Conservation (phyloP, 805 yeast genomes). For the Lachancea meyersii region DNA sequence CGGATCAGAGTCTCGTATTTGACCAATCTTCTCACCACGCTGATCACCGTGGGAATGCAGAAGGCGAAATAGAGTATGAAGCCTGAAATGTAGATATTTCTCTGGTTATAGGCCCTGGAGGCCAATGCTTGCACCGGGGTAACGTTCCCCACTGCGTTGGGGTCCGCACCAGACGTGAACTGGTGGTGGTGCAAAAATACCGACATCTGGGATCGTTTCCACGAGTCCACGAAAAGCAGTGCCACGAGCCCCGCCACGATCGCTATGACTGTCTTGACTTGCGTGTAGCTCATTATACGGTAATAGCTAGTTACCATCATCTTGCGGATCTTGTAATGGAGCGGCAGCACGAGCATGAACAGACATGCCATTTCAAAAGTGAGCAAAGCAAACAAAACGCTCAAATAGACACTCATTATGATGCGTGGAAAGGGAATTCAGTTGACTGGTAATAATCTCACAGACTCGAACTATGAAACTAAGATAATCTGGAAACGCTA, state of each 20-base stretch:
- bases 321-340: slow-evolving; percentile 45
- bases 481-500: too few relatives aligned
- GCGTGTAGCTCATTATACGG: slow-evolving; percentile 32
- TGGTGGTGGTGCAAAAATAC: slow-evolving; percentile 24
- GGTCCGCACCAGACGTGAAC: slow-evolving; percentile 21
- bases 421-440: neutral
- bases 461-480: too few relatives aligned
- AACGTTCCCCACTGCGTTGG: slow-evolving; percentile 21
- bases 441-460: too few relatives aligned
- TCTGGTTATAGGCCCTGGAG: slow-evolving; percentile 54
- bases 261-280: slow-evolving; percentile 40
- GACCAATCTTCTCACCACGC: slow-evolving; percentile 47
- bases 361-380: slow-evolving; percentile 47
- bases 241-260: slow-evolving; percentile 41
- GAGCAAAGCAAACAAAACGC: slow-evolving; percentile 40
- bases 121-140: slow-evolving; percentile 49
- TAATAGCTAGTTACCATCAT: slow-evolving; percentile 37
- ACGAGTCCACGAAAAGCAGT: slow-evolving; percentile 49
- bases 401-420: slow-evolving; percentile 31
- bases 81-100: slow-evolving; percentile 58
- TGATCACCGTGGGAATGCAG: slow-evolving; percentile 49
- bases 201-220: slow-evolving; percentile 38
- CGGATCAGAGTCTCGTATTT: slow-evolving; percentile 37
- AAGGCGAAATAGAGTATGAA: slow-evolving; percentile 51
- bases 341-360: slow-evolving; percentile 46